Evolutionary conservation across 2,329 filamentous ascomycete genomes (phyloP).

Genomic region (Exophiala spinifera): DNA sequence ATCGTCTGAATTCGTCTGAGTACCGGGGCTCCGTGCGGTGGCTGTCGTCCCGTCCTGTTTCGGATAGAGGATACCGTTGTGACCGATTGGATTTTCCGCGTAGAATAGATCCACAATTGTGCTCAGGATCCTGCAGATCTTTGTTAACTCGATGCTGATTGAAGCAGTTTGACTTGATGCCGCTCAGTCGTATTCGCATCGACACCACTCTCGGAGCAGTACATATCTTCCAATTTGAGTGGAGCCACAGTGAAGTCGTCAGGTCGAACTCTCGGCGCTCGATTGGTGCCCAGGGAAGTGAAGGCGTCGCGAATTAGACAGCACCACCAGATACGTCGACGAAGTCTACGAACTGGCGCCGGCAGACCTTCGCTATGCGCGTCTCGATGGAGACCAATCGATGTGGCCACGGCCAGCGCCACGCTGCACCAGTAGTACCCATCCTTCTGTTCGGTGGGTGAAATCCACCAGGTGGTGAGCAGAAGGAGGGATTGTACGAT

Average conservation of each 20-base stretch:
- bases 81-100: too few relatives aligned
- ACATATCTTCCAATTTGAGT: too few relatives aligned
- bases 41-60: too few relatives aligned
- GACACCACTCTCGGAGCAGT: too few relatives aligned
- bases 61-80: too few relatives aligned
- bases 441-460: constrained; percentile 92
- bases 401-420: constrained; percentile 84
- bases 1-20: too few relatives aligned
- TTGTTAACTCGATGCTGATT: too few relatives aligned
- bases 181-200: too few relatives aligned
- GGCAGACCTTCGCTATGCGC: constrained; percentile 74
- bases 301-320: constrained; percentile 91
- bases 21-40: too few relatives aligned
- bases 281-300: constrained; percentile 86
- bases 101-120: too few relatives aligned
- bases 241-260: not conserved
- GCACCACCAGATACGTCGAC: constrained; percentile 97
- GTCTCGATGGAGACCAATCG: constrained; percentile 88
- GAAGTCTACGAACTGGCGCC: constrained; percentile 68
- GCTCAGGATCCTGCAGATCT: too few relatives aligned
- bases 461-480: constrained; percentile 97
- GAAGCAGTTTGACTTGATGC: too few relatives aligned
- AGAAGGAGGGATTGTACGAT: constrained; percentile 85
- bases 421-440: constrained; percentile 99
- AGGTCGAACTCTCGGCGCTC: constrained; percentile 61